Evolutionary conservation across 2,329 filamentous ascomycete genomes (phyloP), one percentile per base, ranked within the genome.

Genomic region (Exophiala alcalophila): DNA sequence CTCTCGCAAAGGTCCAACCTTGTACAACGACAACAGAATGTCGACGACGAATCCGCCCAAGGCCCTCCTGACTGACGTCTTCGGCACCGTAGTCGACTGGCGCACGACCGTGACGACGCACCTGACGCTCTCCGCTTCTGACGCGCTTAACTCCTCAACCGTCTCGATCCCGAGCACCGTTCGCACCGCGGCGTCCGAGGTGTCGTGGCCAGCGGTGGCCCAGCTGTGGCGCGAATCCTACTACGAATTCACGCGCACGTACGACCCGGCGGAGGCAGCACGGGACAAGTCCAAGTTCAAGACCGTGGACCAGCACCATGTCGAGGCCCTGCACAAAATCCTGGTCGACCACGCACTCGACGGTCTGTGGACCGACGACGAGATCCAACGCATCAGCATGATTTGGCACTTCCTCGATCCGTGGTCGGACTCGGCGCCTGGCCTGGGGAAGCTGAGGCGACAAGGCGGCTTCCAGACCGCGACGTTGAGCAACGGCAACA

Each of bases 61-160:
- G 53, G 83, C 77, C 5, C 68, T 89, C 23, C 72, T 81, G 40
- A 88, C 87, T 58, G 84, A 89, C 65, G 77, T 88, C 56, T 89
- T 90, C 62, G 85, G 85, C 53, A 92, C 87, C 1, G 79, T 83
- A 50, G 86, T 92, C 31, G 76, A 91, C 68, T 91, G 86, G 85
- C 81, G 85, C 43, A 70, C 70, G 26, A 78, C 80, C 2, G 78
- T 92, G 14, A 77, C 73, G 10, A 66, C 72, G 6, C 76, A 78
- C 40, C 73, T 92, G 33, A 61, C 65, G 16, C 59, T 69, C 8
- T 70, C 72, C 26, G 74, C 78, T 10, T 59, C 64, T 19, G 62
- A 68, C 10, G 67, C 69, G 2, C 68, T 81, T 31, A 71, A 71
- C 21, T 66, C 72, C 11, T 55, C 68, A 26, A 62, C 65, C 24